phyloP scores from a whole-genome alignment of 2,329 filamentous ascomycete genomes.

The Domatiomyces globalis region DNA sequence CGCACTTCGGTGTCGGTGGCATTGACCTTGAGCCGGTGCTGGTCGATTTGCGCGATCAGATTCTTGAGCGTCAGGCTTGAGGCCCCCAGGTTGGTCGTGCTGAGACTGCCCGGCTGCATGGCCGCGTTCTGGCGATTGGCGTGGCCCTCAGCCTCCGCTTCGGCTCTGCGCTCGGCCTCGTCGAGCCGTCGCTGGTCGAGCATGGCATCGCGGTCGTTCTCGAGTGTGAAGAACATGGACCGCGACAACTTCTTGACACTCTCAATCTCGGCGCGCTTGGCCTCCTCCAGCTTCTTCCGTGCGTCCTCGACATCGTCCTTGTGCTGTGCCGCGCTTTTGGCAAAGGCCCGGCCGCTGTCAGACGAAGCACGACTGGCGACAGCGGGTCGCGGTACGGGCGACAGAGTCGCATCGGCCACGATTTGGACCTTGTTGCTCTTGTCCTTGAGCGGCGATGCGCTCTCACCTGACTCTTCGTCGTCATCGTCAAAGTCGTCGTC shows the following conservation, averaged over 20 bases:
- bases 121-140: conserved; percentile 34
- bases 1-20: conserved; percentile 88
- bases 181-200: conserved; percentile 93
- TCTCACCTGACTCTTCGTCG: conserved; percentile 37
- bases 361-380: conserved; percentile 34
- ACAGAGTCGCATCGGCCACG: conserved; percentile 28
- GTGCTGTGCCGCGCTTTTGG: conserved; percentile 46
- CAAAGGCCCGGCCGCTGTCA: conserved; percentile 32
- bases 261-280: conserved; percentile 79
- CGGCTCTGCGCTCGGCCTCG: conserved; percentile 88
- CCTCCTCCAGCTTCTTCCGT: conserved; percentile 83
- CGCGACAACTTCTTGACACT: conserved; percentile 82
- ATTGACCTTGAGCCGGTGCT: conserved; percentile 76
- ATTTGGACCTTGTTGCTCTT: conserved; percentile 27
- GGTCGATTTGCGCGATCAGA: conserved; percentile 86
- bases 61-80: conserved; percentile 95
- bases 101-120: conserved; percentile 73
- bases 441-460: conserved; percentile 36
- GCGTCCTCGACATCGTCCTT: conserved; percentile 68
- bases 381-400: conserved; percentile 36
- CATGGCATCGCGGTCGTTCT: conserved; percentile 93
- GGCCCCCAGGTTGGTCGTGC: conserved; percentile 84
- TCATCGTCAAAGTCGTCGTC: conserved; percentile 53
- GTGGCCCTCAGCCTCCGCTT: conserved; percentile 74
- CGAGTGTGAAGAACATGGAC: conserved; percentile 85